phyloP scores from a whole-genome alignment of 2,329 filamentous ascomycete genomes.

The Penicillium vulpinum region DNA sequence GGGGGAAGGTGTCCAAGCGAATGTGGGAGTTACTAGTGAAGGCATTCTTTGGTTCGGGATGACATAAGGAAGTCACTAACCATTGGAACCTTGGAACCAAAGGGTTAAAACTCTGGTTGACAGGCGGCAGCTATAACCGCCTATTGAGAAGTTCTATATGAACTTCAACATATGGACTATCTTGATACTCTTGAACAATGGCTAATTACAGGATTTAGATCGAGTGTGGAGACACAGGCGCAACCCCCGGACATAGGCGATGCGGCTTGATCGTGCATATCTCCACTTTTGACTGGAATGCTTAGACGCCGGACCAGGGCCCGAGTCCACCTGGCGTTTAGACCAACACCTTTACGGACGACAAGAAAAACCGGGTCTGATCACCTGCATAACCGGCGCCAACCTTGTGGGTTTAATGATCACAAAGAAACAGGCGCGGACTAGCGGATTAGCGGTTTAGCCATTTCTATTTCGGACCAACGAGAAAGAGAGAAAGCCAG shows the following conservation, averaged over 20 bases:
- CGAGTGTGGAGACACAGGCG: constrained; percentile 6
- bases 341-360: constrained; percentile 7
- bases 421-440: constrained; percentile 1
- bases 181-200: background rate
- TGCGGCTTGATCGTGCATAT: constrained; percentile 28
- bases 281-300: constrained; percentile 32
- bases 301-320: constrained; percentile 31
- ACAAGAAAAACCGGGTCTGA: constrained; percentile 26
- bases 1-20: background rate
- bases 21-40: background rate
- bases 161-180: background rate
- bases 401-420: constrained; percentile 7
- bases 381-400: constrained; percentile 41
- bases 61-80: constrained; percentile 6
- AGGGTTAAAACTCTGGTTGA: background rate
- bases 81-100: background rate
- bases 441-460: background rate
- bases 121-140: constrained; percentile 3
- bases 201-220: constrained; percentile 2
- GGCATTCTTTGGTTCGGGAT: constrained; percentile 10
- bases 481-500: background rate
- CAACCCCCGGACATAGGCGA: constrained; percentile 12
- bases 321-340: constrained; percentile 29
- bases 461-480: background rate
- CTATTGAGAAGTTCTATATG: background rate